Percentiles rank a stretch among this genome's conserved stretches.
Conservation (phyloP, 2,329 filamentous ascomycete species). For the Phialophora verrucosa region DNA sequence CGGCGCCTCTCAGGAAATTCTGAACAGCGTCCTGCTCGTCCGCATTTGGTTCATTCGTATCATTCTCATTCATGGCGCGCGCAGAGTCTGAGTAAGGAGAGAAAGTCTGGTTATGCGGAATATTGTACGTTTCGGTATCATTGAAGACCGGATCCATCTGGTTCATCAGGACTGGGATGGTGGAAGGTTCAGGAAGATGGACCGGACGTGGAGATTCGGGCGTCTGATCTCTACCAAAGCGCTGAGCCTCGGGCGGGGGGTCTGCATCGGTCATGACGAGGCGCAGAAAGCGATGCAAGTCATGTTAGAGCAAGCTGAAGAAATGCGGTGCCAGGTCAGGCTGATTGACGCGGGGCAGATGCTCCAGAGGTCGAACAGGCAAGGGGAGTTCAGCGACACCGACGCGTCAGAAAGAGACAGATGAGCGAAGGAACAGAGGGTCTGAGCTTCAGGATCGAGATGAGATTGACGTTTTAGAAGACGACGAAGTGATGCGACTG, state of each 20-base stretch:
- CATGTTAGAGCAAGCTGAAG: constrained; percentile 34
- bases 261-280: constrained; percentile 39
- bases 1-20: constrained; percentile 38
- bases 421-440: constrained; percentile 9
- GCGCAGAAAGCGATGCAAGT: constrained; percentile 23
- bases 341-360: constrained; percentile 27
- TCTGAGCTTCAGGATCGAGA: neutral
- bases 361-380: constrained; percentile 21
- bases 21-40: constrained; percentile 40
- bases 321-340: constrained; percentile 22
- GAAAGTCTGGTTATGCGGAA: constrained; percentile 43
- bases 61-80: constrained; percentile 29
- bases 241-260: constrained; percentile 42
- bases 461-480: constrained; percentile 21
- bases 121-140: constrained; percentile 66
- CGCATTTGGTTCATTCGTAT: constrained; percentile 36
- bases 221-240: constrained; percentile 69
- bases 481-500: constrained; percentile 17
- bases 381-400: constrained; percentile 22
- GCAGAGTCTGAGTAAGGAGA: constrained; percentile 39
- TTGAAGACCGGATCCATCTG: constrained; percentile 75
- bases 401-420: constrained; percentile 21
- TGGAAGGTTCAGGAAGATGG: constrained; percentile 70
- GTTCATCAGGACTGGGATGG: constrained; percentile 71
- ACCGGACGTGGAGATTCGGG: constrained; percentile 74